Evolutionary conservation across 2,329 filamentous ascomycete species (phyloP).

Genomic region (Penicillium sp.): DNA sequence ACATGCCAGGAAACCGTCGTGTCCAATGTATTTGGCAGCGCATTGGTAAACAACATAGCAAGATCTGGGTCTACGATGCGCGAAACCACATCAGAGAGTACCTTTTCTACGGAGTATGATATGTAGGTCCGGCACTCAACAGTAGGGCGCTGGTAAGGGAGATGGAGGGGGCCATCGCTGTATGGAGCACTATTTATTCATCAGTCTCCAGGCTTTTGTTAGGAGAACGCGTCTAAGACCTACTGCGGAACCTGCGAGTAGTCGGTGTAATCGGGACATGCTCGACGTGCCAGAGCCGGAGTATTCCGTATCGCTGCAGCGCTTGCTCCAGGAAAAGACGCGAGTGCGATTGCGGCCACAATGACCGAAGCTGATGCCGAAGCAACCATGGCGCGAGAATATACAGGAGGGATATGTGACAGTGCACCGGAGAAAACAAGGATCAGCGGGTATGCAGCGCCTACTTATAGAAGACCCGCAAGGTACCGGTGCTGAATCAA

Average conservation of each 20-base stretch:
- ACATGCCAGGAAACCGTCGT: constrained; percentile 87
- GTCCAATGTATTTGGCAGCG: constrained; percentile 87
- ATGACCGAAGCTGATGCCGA: constrained; percentile 14
- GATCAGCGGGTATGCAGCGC: not conserved
- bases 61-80: constrained; percentile 82
- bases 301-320: constrained; percentile 20
- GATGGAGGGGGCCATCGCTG: constrained; percentile 70
- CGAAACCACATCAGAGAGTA: constrained; percentile 76
- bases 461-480: not conserved
- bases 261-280: constrained; percentile 63
- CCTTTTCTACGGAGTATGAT: constrained; percentile 79
- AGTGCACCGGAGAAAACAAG: not conserved
- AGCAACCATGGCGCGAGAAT: not conserved
- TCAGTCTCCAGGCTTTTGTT: not conserved
- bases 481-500: not conserved
- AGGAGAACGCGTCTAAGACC: constrained; percentile 22
- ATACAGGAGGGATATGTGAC: not conserved
- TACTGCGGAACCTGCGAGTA: constrained; percentile 61
- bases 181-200: constrained; percentile 61
- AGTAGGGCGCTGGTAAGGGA: constrained; percentile 84
- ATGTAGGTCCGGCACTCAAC: constrained; percentile 82
- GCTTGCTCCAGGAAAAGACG: constrained; percentile 8
- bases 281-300: constrained; percentile 32
- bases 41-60: constrained; percentile 89
- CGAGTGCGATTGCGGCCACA: constrained; percentile 11